A percentile compares a stretch with the other conserved stretches of the same genome.
phyloP scores from a whole-genome alignment of 768 basidiomycete genomes.

The Lactifluus hygrophoroides region DNA sequence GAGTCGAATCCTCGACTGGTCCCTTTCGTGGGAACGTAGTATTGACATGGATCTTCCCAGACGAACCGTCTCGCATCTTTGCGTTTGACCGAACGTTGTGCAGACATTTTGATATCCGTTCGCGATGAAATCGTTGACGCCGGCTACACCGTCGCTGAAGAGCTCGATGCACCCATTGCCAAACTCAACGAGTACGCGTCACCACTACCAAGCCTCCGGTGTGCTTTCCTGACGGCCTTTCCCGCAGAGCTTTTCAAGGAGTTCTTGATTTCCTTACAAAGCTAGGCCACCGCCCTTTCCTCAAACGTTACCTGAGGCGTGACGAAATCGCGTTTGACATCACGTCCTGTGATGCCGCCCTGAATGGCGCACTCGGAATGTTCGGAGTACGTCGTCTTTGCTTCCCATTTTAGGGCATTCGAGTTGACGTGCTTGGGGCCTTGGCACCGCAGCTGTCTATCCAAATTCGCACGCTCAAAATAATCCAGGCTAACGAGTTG shows the following conservation, averaged over 20 bases:
- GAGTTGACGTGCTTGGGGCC: neutral
- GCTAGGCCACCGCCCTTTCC: conserved; percentile 57
- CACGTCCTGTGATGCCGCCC: conserved; percentile 39
- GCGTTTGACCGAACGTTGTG: conserved; percentile 65
- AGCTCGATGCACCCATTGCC: conserved; percentile 42
- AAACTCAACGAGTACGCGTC: conserved; percentile 44
- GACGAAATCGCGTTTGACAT: conserved; percentile 57
- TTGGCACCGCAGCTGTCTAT: conserved; percentile 32
- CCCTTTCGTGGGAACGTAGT: neutral
- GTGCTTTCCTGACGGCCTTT: neutral
- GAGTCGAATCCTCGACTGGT: neutral
- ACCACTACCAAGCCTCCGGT: neutral
- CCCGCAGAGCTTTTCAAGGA: conserved; percentile 32
- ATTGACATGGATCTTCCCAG: conserved; percentile 28
- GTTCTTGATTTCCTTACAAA: conserved; percentile 48
- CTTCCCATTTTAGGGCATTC: neutral
- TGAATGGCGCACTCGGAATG: conserved; percentile 48
- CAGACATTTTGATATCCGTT: conserved; percentile 55
- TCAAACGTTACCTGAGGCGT: conserved; percentile 70
- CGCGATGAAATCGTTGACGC: conserved; percentile 54
- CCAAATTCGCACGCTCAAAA: conserved; percentile 46
- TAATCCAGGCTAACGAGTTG: conserved; percentile 36
- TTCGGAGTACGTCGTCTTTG: conserved; percentile 39
- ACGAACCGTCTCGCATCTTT: conserved; percentile 61
- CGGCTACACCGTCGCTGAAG: conserved; percentile 40